Evolutionary conservation across 73 alveolate genomes (phyloP).

Genomic region (Paramecium caudatum): DNA sequence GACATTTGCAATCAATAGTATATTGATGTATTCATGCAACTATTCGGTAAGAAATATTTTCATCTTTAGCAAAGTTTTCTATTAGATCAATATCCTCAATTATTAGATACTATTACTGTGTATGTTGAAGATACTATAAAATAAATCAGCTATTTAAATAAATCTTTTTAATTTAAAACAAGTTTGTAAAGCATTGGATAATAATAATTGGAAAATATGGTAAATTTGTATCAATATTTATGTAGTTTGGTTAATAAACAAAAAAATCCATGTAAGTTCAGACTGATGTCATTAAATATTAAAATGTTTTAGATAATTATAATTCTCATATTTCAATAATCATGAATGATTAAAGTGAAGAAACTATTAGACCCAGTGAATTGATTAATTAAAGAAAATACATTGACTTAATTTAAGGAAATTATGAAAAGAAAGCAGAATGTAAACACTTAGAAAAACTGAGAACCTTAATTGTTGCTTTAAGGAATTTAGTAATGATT

Average conservation of each 20-base stretch:
- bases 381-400: conserved; percentile 24
- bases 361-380: conserved; percentile 41
- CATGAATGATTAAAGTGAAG: conserved; percentile 1
- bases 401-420: conserved; percentile 39
- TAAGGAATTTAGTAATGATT: conserved; percentile 72
- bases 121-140: conserved; percentile 71
- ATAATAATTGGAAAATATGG: conserved; percentile 35
- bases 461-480: conserved; percentile 65
- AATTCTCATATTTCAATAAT: conserved; percentile 22
- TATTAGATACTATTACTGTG: conserved; percentile 67
- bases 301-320: conserved; percentile 35
- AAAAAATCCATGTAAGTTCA: background rate
- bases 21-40: conserved; percentile 95
- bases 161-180: conserved; percentile 35
- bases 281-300: conserved; percentile 36
- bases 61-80: conserved; percentile 43
- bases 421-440: conserved; percentile 61
- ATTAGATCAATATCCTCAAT: conserved; percentile 64
- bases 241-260: background rate
- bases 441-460: conserved; percentile 63
- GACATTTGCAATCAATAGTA: conserved; percentile 97
- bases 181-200: conserved; percentile 30
- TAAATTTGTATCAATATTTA: background rate
- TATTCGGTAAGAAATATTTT: background rate
- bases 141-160: conserved; percentile 31